These are phyloP conservation scores for Microcyclosporella mali DNA, from an alignment of 2,329 filamentous ascomycete species.

Conservation along the genomic window DNA sequence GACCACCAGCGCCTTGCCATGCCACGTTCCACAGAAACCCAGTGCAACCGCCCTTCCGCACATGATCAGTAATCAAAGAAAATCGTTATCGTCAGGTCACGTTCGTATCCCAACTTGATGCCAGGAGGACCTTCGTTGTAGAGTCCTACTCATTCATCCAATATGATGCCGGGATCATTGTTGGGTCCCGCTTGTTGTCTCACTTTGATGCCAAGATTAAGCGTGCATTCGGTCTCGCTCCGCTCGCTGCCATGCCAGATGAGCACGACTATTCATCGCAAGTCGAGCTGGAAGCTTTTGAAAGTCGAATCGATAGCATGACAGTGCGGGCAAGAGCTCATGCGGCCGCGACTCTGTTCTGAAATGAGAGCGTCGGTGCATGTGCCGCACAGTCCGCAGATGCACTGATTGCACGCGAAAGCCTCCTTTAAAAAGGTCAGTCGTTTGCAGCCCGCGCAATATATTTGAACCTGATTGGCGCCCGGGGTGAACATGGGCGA, in stretches of 20 bases:
- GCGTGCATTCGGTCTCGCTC: too few species aligned
- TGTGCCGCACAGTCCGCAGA: conserved; percentile 82
- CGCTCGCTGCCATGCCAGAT: too few species aligned
- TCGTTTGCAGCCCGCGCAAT: conserved; percentile 80
- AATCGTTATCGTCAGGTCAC: neutral
- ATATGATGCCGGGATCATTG: too few species aligned
- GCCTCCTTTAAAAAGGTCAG: conserved; percentile 73
- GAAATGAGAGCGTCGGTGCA: conserved; percentile 77
- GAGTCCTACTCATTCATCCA: too few species aligned
- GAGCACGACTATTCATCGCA: conserved; percentile 49
- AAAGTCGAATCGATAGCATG: conserved; percentile 72
- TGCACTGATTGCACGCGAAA: conserved; percentile 93
- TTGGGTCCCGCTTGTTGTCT: too few species aligned
- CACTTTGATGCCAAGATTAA: too few species aligned
- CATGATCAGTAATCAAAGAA: too few species aligned
- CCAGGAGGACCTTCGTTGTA: too few species aligned
- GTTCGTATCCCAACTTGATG: too few species aligned
- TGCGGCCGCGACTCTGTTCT: conserved; percentile 63
- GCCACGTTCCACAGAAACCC: neutral
- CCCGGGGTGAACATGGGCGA: conserved; percentile 47
- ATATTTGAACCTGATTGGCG: conserved; percentile 63
- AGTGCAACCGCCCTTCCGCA: neutral
- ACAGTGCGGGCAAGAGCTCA: conserved; percentile 68
- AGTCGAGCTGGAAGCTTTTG: conserved; percentile 79
- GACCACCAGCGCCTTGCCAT: conserved; percentile 9